Evolutionary conservation across 768 basidiomycete species (phyloP), one percentile per base, ranked within the genome.

Genomic region (Lentinus brumalis): DNA sequence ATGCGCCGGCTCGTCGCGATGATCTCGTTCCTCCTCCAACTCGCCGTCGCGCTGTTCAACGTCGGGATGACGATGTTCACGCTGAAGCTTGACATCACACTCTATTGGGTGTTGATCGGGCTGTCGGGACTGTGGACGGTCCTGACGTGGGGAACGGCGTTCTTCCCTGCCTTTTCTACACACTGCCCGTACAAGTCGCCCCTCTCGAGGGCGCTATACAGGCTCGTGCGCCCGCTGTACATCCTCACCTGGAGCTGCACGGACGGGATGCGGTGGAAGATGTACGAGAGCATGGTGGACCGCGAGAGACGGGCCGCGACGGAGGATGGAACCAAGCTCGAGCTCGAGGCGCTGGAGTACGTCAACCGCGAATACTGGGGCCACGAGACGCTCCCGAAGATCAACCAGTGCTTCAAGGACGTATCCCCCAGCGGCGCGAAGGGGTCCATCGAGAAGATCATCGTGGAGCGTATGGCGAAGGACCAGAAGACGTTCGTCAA

Each of bases 1-100:
- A 78, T 78, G 15, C 86, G 85, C 67, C 73, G 84, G 53, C 87
- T 87, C 74, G 88, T 89, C 70, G 76, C 83, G 9, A 75, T 87
- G 15, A 83, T 86, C 4, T 76, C 87, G 0, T 79, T 86, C 31
- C 74, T 87, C n/a, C 88, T 88, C 0, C 79, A 81, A 0, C 61
- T 88, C 5, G 83, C 84, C 66, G 81, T 85, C 74, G 76, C 85
- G 46, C 60, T 77, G 32, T 83, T 86, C 11, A 76, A 82, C 0
- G 39, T 80, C 8, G 76, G 83, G 0, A 73, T 89, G 6, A 82
- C 86, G 74, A 64, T 68, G 0, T 88, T 87, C 69, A 69, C 88
- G 16, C 74, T 77, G 3, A 68, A 83, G n/a, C 81, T 88, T 1
- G 83, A 87, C 4, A 87, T 79, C 70, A 73, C 74, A 0, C 81